Evolutionary conservation across 2,329 filamentous ascomycete genomes (phyloP).

Genomic region (Hypoxylon sp.): DNA sequence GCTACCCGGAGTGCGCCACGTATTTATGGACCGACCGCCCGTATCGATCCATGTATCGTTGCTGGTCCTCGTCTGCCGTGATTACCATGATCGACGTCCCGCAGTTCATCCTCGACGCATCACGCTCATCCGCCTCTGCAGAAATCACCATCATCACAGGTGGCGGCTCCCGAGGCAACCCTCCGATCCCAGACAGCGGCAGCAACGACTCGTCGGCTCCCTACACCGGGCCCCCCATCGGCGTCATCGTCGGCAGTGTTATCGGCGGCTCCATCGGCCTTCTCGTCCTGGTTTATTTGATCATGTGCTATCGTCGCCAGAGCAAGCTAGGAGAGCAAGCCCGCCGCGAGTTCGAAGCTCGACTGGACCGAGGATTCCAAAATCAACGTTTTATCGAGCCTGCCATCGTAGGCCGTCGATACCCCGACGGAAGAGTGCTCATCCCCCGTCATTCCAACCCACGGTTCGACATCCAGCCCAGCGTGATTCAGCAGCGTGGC

Average conservation of each 20-base stretch:
- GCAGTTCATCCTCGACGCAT: conserved; percentile 54
- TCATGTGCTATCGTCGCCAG: not conserved
- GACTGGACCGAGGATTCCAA: not conserved
- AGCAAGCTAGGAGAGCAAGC: not conserved
- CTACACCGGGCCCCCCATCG: not conserved
- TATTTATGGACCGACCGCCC: conserved; percentile 57
- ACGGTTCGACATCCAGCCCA: too few relatives aligned
- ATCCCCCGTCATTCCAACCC: not conserved
- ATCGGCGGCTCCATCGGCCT: conserved; percentile 6
- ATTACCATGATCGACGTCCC: conserved; percentile 56
- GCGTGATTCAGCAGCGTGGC: too few relatives aligned
- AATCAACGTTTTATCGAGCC: not conserved
- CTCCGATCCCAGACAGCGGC: not conserved
- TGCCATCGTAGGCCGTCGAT: not conserved
- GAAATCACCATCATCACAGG: not conserved
- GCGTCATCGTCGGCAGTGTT: conserved; percentile 1
- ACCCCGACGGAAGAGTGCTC: not conserved
- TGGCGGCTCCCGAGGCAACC: not conserved
- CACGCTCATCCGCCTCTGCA: conserved; percentile 41
- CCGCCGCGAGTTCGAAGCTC: not conserved
- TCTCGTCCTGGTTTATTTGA: not conserved
- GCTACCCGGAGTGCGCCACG: conserved; percentile 55
- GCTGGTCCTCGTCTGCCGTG: conserved; percentile 50
- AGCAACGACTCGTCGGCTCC: not conserved
- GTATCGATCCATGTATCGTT: conserved; percentile 56